Evolutionary conservation across 345 rosid genomes (phyloP).

Genomic region (Pelargonium nanum): DNA sequence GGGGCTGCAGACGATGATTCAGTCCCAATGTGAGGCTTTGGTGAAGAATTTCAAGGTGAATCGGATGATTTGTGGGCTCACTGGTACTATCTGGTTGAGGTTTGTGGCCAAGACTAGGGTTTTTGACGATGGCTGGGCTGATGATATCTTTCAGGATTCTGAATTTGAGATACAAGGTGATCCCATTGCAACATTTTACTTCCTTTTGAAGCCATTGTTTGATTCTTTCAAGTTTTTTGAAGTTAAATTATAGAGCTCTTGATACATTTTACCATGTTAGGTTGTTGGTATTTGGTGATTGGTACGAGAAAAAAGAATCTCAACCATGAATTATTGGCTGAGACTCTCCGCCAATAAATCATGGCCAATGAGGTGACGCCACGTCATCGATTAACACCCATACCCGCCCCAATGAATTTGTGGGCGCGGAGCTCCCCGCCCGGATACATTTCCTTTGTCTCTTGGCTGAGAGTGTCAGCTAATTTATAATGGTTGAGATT

Average conservation of each 20-base stretch:
- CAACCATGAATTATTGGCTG: too few relatives aligned
- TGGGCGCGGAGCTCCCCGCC: too few relatives aligned
- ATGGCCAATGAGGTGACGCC: too few relatives aligned
- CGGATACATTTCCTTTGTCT: too few relatives aligned
- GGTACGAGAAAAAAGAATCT: too few relatives aligned
- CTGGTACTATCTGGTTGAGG: conserved; percentile 45
- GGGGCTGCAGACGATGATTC: conserved; percentile 60
- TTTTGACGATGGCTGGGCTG: conserved; percentile 52
- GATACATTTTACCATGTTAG: neutral
- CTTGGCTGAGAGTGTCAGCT: too few relatives aligned
- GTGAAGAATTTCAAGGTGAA: conserved; percentile 44
- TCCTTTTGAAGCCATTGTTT: neutral
- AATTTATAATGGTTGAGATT: too few relatives aligned
- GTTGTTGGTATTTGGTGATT: neutral
- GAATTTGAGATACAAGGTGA: conserved; percentile 38
- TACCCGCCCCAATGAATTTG: too few relatives aligned
- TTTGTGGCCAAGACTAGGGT: conserved; percentile 38
- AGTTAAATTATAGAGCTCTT: neutral
- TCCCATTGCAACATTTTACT: neutral
- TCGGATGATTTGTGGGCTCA: conserved; percentile 56
- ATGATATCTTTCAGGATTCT: conserved; percentile 38
- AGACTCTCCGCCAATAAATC: too few relatives aligned
- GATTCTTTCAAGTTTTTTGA: neutral
- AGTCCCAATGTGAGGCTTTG: conserved; percentile 62
- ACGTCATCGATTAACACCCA: too few relatives aligned